Percentiles rank a stretch among this genome's conserved stretches.
Conservation (phyloP, 345 rosid genomes). For the Bruguiera gymnorhiza region DNA sequence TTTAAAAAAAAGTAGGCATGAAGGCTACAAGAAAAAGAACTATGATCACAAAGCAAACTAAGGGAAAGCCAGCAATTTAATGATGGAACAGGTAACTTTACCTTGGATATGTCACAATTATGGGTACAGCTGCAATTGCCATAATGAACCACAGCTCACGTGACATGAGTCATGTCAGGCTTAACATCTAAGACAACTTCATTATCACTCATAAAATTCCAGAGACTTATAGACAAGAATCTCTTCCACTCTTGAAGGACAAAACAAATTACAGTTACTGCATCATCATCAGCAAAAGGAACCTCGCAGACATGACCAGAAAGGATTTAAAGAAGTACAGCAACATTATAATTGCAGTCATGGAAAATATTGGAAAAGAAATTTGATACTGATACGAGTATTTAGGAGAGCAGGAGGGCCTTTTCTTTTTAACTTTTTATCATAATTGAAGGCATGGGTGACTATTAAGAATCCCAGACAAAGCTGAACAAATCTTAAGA, state of each 20-base stretch:
- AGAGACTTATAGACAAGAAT: constrained; percentile 77
- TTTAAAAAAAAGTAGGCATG: constrained; percentile 17
- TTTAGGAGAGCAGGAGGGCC: too few relatives aligned
- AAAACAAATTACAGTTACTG: constrained; percentile 23
- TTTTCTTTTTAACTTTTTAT: too few relatives aligned
- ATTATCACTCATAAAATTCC: constrained; percentile 61
- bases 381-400: too few relatives aligned
- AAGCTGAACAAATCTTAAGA: neutral
- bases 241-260: constrained; percentile 69
- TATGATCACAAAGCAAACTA: neutral
- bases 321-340: constrained; percentile 12
- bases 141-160: constrained; percentile 50
- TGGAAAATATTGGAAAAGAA: neutral
- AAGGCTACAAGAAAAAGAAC: constrained; percentile 5
- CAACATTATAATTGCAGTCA: constrained; percentile 4
- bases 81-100: constrained; percentile 25
- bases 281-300: constrained; percentile 75
- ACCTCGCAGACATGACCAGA: constrained; percentile 40
- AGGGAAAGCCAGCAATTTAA: constrained; percentile 3
- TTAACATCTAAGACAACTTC: constrained; percentile 68
- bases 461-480: too few relatives aligned
- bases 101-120: constrained; percentile 77
- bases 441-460: too few relatives aligned
- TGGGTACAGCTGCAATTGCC: constrained; percentile 84
- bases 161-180: constrained; percentile 60